phyloP scores from a whole-genome alignment of 495 filamentous ascomycete species.

The Venustampulla echinocandica region DNA sequence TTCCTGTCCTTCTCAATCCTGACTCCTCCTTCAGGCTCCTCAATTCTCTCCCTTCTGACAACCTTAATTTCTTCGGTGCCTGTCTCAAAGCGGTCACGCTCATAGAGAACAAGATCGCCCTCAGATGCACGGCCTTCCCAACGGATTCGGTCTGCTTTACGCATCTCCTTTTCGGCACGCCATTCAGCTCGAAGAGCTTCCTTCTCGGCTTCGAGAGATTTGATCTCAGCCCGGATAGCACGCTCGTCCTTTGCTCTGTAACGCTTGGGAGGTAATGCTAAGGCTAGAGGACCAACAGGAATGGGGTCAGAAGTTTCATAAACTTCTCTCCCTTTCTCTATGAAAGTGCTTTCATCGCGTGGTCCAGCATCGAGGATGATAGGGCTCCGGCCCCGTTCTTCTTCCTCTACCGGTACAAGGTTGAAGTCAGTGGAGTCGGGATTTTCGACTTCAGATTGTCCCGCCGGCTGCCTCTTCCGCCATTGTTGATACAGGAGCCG shows the following conservation, averaged over 20 bases:
- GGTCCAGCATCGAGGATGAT: constrained; percentile 21
- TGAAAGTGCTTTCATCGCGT: constrained; percentile 17
- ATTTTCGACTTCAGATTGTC: no score
- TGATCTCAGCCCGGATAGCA: constrained; percentile 33
- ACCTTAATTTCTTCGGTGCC: constrained; percentile 45
- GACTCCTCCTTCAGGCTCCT: constrained; percentile 44
- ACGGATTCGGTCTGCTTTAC: constrained; percentile 26
- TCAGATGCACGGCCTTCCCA: constrained; percentile 19
- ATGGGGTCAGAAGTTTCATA: constrained; percentile 18
- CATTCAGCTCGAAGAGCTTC: constrained; percentile 27
- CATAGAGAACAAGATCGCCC: constrained; percentile 36
- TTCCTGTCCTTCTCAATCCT: constrained; percentile 73
- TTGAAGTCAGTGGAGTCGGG: no score
- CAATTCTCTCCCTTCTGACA: constrained; percentile 45
- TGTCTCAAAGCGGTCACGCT: constrained; percentile 28
- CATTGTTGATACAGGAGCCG: no score
- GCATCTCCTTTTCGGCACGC: constrained; percentile 35
- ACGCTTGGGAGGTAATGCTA: constrained; percentile 13
- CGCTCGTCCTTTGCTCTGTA: constrained; percentile 14
- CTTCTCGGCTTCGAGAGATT: constrained; percentile 28
- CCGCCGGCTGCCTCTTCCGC: no score
- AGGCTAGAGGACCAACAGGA: constrained; percentile 18
- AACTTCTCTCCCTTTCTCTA: constrained; percentile 13
- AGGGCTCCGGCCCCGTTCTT: no score
- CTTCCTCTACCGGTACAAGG: no score